Evolutionary conservation across 345 rosid genomes (phyloP), one percentile per base, ranked within the genome.

Genomic region (Lagerstroemia speciosa): DNA sequence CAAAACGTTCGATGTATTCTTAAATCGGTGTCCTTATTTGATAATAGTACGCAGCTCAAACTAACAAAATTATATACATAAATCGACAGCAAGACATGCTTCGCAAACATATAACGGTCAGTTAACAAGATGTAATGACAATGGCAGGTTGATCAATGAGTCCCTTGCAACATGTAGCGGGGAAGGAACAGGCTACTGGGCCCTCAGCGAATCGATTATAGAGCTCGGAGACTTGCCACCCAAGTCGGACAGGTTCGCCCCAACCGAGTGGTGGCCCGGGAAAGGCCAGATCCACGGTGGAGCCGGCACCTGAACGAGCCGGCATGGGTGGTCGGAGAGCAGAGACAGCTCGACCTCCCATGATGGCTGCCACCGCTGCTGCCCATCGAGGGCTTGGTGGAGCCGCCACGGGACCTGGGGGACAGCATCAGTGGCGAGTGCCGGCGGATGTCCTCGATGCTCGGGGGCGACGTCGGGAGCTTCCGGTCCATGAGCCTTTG

Each of bases 241-340:
- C 75, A 89, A 65, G 52, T 81, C 74, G 30, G 82, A 78, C 68
- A 89, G 90, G 74, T 83, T 84, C 3, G 89, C 75, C 5, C 90
- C 90, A 7, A 87, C 81, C 0, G 96, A 89, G 22, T 75, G 79
- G 16, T 84, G 62, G 62, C 82, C 26, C 89, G 85, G 6, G 80
- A 32, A 73, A 89, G 75, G 27, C 83, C 74, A 2, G 50, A 66
- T 32, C 14, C 67, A 30, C 96, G 69, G 67, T 89, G 96, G 80
- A 84, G 71, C 15, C 92, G 85, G 79, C 96, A 89, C 74, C 91
- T 70, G 72, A 89, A 89, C 0, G 96, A 89, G 43, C 96, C 96
- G 0, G 74, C 83, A 36, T 87, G 96, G 2, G 91, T 89, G 22
- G 96, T 89, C 8, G 96, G 96, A 14, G 96, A 83, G 75, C 96